Evolutionary conservation across 306 rosid species (phyloP).

Genomic region (Prunus kanzakura): DNA sequence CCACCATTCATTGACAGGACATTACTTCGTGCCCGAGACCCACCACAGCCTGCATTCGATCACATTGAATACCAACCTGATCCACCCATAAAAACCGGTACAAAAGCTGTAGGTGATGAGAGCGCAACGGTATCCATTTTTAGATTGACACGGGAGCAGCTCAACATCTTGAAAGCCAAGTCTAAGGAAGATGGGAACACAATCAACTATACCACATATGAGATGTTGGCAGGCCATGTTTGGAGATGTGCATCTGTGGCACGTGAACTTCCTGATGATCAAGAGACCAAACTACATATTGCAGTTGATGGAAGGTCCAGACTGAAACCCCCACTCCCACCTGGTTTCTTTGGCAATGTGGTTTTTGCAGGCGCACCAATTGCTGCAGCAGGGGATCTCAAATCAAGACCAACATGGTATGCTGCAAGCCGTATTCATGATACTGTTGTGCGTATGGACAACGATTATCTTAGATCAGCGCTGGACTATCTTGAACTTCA

Average conservation of each 20-base stretch:
- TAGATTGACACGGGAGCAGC: constrained; percentile 53
- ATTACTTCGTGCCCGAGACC: constrained; percentile 56
- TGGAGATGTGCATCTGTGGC: constrained; percentile 68
- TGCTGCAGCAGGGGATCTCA: constrained; percentile 62
- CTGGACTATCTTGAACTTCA: constrained; percentile 66
- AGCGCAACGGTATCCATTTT: constrained; percentile 48
- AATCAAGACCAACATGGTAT: constrained; percentile 67
- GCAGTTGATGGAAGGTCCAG: constrained; percentile 80
- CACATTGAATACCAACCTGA: constrained; percentile 64
- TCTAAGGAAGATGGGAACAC: constrained; percentile 53
- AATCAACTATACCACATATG: too few relatives aligned
- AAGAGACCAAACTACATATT: constrained; percentile 63
- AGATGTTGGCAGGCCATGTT: constrained; percentile 52
- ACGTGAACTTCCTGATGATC: constrained; percentile 59
- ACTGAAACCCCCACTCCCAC: constrained; percentile 66
- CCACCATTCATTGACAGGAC: constrained; percentile 65
- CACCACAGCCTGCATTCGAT: constrained; percentile 56
- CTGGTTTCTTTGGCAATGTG: constrained; percentile 79
- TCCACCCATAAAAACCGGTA: constrained; percentile 41
- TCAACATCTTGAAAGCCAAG: constrained; percentile 56
- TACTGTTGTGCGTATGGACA: constrained; percentile 51
- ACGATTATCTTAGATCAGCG: constrained; percentile 70
- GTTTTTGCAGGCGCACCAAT: constrained; percentile 62
- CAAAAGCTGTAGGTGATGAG: constrained; percentile 25
- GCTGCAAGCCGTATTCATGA: constrained; percentile 70